phyloP scores from a whole-genome alignment of 306 rosid genomes.

The Vigna reflexopilosa region DNA sequence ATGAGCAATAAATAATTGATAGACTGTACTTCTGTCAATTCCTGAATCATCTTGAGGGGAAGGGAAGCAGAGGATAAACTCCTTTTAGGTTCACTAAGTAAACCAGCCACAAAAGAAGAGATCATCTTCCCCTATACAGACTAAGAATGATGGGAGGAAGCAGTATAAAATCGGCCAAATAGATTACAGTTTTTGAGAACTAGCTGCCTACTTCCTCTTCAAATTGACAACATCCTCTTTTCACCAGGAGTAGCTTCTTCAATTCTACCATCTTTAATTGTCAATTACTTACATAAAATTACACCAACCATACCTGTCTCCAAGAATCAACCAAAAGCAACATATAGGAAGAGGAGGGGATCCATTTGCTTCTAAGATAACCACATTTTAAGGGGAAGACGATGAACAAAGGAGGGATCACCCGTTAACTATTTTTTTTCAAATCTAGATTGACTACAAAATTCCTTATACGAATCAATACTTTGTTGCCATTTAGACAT shows the following conservation, averaged over 20 bases:
- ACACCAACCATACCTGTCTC: too few species aligned
- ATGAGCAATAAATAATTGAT: slow-evolving; percentile 91
- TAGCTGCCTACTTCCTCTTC: slow-evolving; percentile 93
- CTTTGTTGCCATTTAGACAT: slow-evolving; percentile 63
- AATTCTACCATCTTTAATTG: slow-evolving; percentile 95
- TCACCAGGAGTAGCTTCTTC: slow-evolving; percentile 83
- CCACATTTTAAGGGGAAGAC: too few species aligned
- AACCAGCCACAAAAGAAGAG: slow-evolving; percentile 65
- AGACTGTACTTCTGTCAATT: slow-evolving; percentile 74
- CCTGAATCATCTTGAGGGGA: slow-evolving; percentile 71
- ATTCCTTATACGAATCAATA: slow-evolving; percentile 51
- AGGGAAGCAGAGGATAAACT: slow-evolving; percentile 51
- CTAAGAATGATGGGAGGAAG: slow-evolving; percentile 88
- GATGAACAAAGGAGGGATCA: too few species aligned
- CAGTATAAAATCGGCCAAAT: slow-evolving; percentile 74
- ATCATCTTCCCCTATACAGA: slow-evolving; percentile 80
- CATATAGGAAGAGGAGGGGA: too few species aligned
- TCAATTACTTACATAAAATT: slow-evolving; percentile 56
- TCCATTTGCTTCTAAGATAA: too few species aligned
- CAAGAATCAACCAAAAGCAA: too few species aligned
- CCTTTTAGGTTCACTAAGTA: slow-evolving; percentile 65
- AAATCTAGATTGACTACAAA: slow-evolving; percentile 43
- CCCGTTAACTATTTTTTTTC: too few species aligned
- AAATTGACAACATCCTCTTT: slow-evolving; percentile 85
- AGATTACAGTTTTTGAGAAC: slow-evolving; percentile 84